Conservation (phyloP, 805 yeast species). For the Saturnispora halmiae region DNA sequence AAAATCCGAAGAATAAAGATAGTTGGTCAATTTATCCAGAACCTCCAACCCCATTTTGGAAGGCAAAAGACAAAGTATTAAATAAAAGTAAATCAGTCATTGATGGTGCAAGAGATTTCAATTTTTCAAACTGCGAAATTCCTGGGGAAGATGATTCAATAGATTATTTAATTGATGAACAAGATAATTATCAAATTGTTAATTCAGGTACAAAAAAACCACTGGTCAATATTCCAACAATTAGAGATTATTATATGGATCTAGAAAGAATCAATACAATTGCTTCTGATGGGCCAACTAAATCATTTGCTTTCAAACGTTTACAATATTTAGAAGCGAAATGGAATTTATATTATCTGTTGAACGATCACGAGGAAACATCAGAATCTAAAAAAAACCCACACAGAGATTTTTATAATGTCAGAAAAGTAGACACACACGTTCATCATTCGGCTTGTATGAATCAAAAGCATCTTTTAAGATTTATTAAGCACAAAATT, state of each 20-base stretch:
- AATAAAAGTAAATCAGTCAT: background rate
- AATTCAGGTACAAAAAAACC: slow-evolving; percentile 24
- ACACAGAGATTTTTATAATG: slow-evolving; percentile 95
- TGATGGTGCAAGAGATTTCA: slow-evolving; percentile 34
- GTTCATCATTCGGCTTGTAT: slow-evolving; percentile 98
- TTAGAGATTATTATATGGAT: slow-evolving; percentile 80
- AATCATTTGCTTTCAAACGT: slow-evolving; percentile 91
- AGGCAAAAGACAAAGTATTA: slow-evolving; percentile 19
- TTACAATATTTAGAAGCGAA: slow-evolving; percentile 91
- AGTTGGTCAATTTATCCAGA: slow-evolving; percentile 82
- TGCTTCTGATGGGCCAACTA: slow-evolving; percentile 92
- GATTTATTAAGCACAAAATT: slow-evolving; percentile 91
- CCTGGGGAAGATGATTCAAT: slow-evolving; percentile 39
- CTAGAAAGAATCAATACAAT: slow-evolving; percentile 62
- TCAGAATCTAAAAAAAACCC: slow-evolving; percentile 87
- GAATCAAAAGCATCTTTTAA: slow-evolving; percentile 93
- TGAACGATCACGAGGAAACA: slow-evolving; percentile 89
- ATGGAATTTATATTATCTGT: slow-evolving; percentile 82
- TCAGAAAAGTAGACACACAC: slow-evolving; percentile 95
- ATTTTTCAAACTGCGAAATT: slow-evolving; percentile 44
- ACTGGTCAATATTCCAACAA: slow-evolving; percentile 65
- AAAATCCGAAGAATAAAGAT: slow-evolving; percentile 75
- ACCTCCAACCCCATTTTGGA: slow-evolving; percentile 89
- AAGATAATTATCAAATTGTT: slow-evolving; percentile 55
- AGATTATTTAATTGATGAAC: slow-evolving; percentile 41